These are phyloP conservation scores for Solanum hybrid DNA, from an alignment of 305 asterid species.

Conservation along the genomic window DNA sequence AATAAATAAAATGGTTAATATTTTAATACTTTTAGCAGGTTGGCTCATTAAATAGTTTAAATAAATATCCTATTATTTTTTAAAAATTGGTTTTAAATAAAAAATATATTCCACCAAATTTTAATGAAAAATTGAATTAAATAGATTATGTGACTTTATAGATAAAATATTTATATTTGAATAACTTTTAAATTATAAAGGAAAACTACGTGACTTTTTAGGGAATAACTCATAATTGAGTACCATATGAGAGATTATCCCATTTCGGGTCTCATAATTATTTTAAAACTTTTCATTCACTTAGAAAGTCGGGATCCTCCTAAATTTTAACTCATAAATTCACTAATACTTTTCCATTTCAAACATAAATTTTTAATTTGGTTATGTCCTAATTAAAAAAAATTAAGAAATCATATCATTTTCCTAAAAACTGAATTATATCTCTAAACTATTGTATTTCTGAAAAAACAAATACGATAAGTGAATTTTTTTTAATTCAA, in stretches of 20 bases:
- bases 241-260: background rate
- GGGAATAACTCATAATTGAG: background rate
- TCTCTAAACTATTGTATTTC: background rate
- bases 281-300: background rate
- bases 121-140: too few species aligned
- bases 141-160: too few species aligned
- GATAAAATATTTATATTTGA: background rate
- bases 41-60: background rate
- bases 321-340: background rate
- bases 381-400: background rate
- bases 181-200: background rate
- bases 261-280: background rate
- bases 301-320: background rate
- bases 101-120: background rate
- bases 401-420: background rate
- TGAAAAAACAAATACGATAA: background rate
- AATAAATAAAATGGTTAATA: too few species aligned
- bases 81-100: too few species aligned
- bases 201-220: background rate
- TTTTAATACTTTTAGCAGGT: background rate
- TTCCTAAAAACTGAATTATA: background rate
- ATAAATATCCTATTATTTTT: background rate
- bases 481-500: background rate
- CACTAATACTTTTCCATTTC: background rate
- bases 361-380: background rate